Conservation (phyloP, 2,329 filamentous ascomycete genomes). For the Aspergillus texensis region DNA sequence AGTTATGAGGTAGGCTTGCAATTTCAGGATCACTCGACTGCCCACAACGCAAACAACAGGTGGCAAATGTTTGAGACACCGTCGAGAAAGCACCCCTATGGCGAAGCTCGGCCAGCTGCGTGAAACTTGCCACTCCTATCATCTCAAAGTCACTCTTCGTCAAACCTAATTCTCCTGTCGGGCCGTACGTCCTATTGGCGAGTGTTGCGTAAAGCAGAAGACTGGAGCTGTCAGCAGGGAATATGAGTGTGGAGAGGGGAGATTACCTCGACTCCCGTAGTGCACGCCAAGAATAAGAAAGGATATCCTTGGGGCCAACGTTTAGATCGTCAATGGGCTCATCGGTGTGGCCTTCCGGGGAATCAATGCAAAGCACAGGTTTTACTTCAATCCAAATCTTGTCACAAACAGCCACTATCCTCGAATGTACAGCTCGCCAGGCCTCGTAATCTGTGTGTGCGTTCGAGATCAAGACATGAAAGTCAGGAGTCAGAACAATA, state of each 20-base stretch:
- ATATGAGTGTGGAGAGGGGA: constrained; percentile 4
- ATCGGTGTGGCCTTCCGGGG: constrained; percentile 78
- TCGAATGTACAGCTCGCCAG: constrained; percentile 41
- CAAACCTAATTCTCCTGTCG: constrained; percentile 48
- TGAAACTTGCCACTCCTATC: constrained; percentile 76
- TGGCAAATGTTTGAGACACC: constrained; percentile 82
- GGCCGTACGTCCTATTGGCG: constrained; percentile 55
- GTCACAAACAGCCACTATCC: constrained; percentile 63
- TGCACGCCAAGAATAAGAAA: constrained; percentile 94
- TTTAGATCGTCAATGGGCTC: constrained; percentile 68
- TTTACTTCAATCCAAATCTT: constrained; percentile 78
- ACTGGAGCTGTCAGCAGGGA: constrained; percentile 50
- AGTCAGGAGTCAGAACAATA: constrained; percentile 50
- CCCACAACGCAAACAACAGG: constrained; percentile 71
- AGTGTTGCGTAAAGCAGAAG: constrained; percentile 69
- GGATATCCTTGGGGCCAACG: constrained; percentile 76
- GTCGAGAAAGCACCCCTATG: constrained; percentile 94
- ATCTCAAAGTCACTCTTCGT: constrained; percentile 61
- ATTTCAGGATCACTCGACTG: constrained; percentile 52
- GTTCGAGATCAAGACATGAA: constrained; percentile 37
- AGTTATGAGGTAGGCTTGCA: constrained; percentile 59
- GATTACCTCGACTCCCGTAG: constrained; percentile 87
- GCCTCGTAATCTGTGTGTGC: constrained; percentile 16
- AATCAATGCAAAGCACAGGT: constrained; percentile 85
- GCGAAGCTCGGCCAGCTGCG: constrained; percentile 77